Evolutionary conservation across 371 early-diverging fungal genomes (phyloP).

Genomic region (Circinella umbellata): DNA sequence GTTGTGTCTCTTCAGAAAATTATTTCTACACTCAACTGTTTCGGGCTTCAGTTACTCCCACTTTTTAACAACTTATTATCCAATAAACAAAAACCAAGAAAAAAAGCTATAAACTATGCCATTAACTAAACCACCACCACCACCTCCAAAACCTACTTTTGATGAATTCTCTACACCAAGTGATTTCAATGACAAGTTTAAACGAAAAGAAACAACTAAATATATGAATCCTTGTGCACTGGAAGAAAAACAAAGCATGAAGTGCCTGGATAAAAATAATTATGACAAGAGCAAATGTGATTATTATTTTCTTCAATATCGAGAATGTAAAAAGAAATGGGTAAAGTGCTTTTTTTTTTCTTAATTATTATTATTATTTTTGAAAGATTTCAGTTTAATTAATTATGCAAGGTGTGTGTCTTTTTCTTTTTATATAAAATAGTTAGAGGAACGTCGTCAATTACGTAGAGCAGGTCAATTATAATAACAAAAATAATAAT

Average conservation of each 20-base stretch:
- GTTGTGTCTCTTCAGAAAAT: too few species aligned
- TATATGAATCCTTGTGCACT: constrained; percentile 69
- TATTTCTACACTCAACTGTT: too few species aligned
- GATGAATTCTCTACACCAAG: constrained; percentile 52
- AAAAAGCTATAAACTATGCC: constrained; percentile 33
- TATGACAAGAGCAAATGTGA: constrained; percentile 65
- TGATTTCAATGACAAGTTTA: constrained; percentile 60
- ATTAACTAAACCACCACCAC: constrained; percentile 43
- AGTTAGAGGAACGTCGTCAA: constrained; percentile 48
- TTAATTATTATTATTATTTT: neutral
- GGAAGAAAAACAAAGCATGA: constrained; percentile 66
- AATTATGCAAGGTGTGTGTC: neutral
- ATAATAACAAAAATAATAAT: constrained; percentile 14
- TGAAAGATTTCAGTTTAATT: neutral
- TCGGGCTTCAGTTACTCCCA: too few species aligned
- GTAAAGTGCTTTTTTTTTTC: constrained; percentile 24
- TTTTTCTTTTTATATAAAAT: neutral
- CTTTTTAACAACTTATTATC: too few species aligned
- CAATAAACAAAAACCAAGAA: too few species aligned
- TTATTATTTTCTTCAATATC: constrained; percentile 63
- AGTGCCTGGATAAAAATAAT: constrained; percentile 66
- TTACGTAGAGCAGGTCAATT: constrained; percentile 43
- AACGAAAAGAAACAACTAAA: constrained; percentile 58
- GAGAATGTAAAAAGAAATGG: constrained; percentile 77
- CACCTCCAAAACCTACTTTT: constrained; percentile 53